Conservation (phyloP, 2,329 filamentous ascomycete genomes). For the Microcyclosporella mali region DNA sequence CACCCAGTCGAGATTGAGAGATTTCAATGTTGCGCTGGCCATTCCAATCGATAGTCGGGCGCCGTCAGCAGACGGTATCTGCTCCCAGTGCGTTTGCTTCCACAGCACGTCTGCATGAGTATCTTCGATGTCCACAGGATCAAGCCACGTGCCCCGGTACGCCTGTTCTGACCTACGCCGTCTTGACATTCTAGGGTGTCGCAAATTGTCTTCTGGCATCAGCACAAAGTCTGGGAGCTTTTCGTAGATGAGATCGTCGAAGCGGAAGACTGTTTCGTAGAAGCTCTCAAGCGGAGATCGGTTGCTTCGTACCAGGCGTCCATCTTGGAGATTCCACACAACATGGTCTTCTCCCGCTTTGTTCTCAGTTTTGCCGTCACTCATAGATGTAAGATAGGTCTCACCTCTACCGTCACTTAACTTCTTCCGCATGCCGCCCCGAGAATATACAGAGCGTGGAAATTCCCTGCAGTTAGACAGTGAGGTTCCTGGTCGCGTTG, state of each 20-base stretch:
- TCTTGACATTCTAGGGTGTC: not conserved
- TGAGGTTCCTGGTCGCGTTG: constrained; percentile 17
- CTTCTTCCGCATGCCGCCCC: constrained; percentile 18
- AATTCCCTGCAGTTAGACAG: not conserved
- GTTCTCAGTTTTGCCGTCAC: constrained; percentile 9
- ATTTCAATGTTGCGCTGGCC: constrained; percentile 26
- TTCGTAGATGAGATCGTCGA: constrained; percentile 20
- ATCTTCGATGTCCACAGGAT: not conserved
- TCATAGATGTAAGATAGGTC: constrained; percentile 19
- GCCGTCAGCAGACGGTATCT: constrained; percentile 17
- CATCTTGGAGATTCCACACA: constrained; percentile 5
- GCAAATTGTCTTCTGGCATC: not conserved
- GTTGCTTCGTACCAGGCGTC: not conserved
- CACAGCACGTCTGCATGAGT: not conserved
- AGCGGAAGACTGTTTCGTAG: constrained; percentile 6
- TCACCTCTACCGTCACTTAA: constrained; percentile 26
- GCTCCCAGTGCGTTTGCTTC: constrained; percentile 18
- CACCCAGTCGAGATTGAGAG: constrained; percentile 34
- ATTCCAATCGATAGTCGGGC: constrained; percentile 16
- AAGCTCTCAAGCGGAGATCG: constrained; percentile 2
- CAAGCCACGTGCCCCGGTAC: constrained; percentile 16
- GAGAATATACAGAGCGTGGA: constrained; percentile 18
- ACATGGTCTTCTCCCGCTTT: constrained; percentile 10
- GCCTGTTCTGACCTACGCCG: constrained; percentile 12
- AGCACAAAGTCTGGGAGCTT: constrained; percentile 1